Base-by-base conservation (phyloP, 78 protist species). In the Dictyostelium intermedium region DNA sequence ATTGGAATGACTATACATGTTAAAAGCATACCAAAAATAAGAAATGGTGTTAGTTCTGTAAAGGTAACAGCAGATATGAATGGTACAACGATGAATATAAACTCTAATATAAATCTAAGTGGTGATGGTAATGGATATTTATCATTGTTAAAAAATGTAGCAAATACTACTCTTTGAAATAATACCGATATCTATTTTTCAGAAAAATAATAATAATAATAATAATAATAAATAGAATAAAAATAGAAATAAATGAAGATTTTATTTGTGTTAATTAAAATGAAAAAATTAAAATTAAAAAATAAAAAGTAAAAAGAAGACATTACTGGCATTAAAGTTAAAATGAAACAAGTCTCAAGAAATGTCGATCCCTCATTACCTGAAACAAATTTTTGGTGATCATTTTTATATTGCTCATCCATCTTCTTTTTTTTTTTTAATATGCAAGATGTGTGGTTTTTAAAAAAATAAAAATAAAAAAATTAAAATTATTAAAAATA, bases 81-180 rank as follows among this genome's bases (percentile, higher is more conserved):
- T 50, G 94, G 94, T 47, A 89, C 34, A 9, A 69, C 41, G 23
- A 89, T 70, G 14, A 45, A 79, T 7, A 80, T 7, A 45, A 80
- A 89, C 74, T 89, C 94, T 45, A 89, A 80, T 6, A 89, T 14
- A n/a, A 87, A 50, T 87, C 45, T 56, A 20, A 89, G n/a, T 20
- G 41, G 35, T 1, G 18, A 2, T 16, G 94, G 94, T 63, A 89
- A 41, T 77, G 82, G n/a, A 34, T 53, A 41, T 41, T 37, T 83
- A 14, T 74, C 74, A n/a, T 35, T 81, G n/a, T 45, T 35, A 32
- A 89, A 89, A 47, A 89, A 81, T 18, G 79, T 35, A 45, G 87
- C 34, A 69, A 89, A 89, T n/a, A 89, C 53, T 41, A 81, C 94
- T 89, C 85, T 89, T 89, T 89, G 94, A 70, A 89, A 80, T 70